Conservation (phyloP, 1,139 yeast genomes). For the Kluyveromyces marxianus region DNA sequence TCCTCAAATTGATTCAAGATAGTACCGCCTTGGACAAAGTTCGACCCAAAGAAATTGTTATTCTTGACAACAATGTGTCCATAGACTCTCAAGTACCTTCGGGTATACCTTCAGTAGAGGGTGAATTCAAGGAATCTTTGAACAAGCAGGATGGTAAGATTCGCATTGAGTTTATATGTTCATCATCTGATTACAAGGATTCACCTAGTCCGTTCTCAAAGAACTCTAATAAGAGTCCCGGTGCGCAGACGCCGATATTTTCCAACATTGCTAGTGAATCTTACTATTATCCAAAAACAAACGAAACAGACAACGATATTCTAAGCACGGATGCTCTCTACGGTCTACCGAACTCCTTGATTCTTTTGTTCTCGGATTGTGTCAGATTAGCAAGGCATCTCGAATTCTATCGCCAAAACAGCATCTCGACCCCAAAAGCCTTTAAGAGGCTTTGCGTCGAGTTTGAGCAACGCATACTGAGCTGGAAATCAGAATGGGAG, state of each 20-base stretch:
- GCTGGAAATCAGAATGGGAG: conserved; percentile 58
- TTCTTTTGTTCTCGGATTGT: conserved; percentile 61
- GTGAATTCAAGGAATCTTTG: conserved; percentile 18
- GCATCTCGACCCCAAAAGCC: conserved; percentile 26
- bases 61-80: conserved; percentile 3
- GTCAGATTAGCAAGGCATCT: conserved; percentile 59
- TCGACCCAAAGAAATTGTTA: conserved; percentile 21
- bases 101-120: conserved; percentile 1
- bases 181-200: not conserved
- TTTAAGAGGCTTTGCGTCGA: conserved; percentile 40
- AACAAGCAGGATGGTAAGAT: conserved; percentile 21
- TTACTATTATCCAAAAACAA: conserved; percentile 33
- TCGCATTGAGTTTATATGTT: conserved; percentile 15
- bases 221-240: not conserved
- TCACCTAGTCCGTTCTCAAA: not conserved
- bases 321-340: conserved; percentile 76
- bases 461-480: conserved; percentile 44
- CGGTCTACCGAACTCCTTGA: conserved; percentile 77
- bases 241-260: conserved; percentile 18
- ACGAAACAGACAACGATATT: conserved; percentile 37
- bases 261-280: conserved; percentile 19
- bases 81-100: not conserved
- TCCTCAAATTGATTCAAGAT: conserved; percentile 68
- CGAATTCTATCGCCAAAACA: conserved; percentile 38
- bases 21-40: conserved; percentile 51